Conservation (phyloP, 2,329 filamentous ascomycete species). For the Fusarium guadeloupense region DNA sequence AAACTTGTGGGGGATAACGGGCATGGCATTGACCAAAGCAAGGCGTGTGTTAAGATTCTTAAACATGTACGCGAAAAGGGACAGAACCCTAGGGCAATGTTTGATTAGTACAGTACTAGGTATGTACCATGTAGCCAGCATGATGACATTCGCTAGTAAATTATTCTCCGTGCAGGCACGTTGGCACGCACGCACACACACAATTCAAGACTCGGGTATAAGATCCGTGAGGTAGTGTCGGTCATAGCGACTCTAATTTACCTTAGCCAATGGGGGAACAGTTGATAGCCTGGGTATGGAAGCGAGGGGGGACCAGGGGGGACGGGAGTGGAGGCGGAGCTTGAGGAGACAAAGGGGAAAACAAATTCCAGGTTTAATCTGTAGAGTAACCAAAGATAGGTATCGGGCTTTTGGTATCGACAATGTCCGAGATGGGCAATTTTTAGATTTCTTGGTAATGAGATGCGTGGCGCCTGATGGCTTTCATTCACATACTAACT, state of each 20-base stretch:
- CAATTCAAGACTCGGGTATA: neutral
- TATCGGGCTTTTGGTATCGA: neutral
- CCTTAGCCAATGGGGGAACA: too few relatives aligned
- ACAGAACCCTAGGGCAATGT: conserved; percentile 30
- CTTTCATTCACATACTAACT: too few relatives aligned
- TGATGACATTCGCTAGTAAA: neutral
- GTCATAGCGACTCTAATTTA: neutral
- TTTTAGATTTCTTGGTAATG: neutral
- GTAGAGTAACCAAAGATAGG: conserved; percentile 1
- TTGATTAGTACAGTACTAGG: conserved; percentile 20
- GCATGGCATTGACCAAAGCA: neutral
- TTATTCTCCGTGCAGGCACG: neutral
- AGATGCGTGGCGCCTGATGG: neutral
- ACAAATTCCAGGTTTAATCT: too few relatives aligned
- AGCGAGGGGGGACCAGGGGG: neutral
- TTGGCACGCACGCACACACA: too few relatives aligned
- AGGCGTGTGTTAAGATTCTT: too few relatives aligned
- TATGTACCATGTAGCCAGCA: neutral
- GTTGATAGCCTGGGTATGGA: too few relatives aligned
- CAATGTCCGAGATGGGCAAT: neutral
- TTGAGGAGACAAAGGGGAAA: conserved; percentile 11
- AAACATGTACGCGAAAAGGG: neutral
- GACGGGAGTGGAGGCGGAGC: neutral
- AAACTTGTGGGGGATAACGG: conserved; percentile 9
- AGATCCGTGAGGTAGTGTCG: neutral